Conservation (phyloP, 768 basidiomycete species). For the Cyclocybe cylindracea region DNA sequence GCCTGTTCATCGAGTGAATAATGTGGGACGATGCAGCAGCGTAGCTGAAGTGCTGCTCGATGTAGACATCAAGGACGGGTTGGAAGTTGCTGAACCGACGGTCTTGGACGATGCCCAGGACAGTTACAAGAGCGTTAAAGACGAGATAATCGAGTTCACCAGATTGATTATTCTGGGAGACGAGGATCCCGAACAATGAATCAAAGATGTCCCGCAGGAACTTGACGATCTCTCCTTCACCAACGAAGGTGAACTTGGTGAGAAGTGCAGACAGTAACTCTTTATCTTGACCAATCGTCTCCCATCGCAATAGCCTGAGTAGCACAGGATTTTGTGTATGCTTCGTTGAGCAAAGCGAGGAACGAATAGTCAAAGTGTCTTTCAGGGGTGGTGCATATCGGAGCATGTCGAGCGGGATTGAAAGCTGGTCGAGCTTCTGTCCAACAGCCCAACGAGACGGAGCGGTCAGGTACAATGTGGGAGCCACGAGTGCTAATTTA, state of each 20-base stretch:
- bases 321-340: conserved; percentile 91
- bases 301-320: conserved; percentile 81
- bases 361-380: conserved; percentile 81
- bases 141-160: conserved; percentile 84
- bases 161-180: conserved; percentile 69
- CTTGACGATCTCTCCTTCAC: conserved; percentile 94
- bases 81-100: conserved; percentile 95
- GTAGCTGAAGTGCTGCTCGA: conserved; percentile 85
- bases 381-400: conserved; percentile 67
- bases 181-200: conserved; percentile 86
- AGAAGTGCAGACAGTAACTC: conserved; percentile 72
- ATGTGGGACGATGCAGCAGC: conserved; percentile 82
- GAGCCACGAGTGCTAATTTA: conserved; percentile 56
- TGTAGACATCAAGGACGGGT: conserved; percentile 91
- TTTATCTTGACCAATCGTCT: conserved; percentile 54
- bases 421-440: conserved; percentile 60
- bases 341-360: conserved; percentile 89
- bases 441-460: conserved; percentile 60
- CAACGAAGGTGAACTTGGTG: conserved; percentile 86
- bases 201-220: conserved; percentile 91
- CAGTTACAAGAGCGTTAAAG: conserved; percentile 88
- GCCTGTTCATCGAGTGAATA: conserved; percentile 83
- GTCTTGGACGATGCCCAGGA: conserved; percentile 91
- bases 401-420: conserved; percentile 59
- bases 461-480: conserved; percentile 72